These are phyloP conservation scores for Solanum sitiens DNA, from an alignment of 257 asterid species.

Conservation along the genomic window DNA sequence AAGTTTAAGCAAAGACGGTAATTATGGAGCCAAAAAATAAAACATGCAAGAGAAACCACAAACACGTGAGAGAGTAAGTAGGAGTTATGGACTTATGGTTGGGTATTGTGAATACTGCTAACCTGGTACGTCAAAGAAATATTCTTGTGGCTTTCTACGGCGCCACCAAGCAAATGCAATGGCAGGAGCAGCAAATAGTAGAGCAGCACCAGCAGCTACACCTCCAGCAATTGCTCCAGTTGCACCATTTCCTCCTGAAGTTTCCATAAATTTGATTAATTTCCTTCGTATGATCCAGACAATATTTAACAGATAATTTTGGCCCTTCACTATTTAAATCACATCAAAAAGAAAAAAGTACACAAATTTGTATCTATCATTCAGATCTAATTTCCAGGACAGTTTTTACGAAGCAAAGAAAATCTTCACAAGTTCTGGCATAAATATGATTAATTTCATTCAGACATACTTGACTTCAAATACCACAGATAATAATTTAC, in stretches of 20 bases:
- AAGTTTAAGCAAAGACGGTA: not conserved
- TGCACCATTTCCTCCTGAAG: constrained; percentile 32
- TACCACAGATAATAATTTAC: not conserved
- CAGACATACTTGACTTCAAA: not conserved
- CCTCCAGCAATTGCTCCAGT: constrained; percentile 54
- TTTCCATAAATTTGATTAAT: not conserved
- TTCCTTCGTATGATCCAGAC: not conserved
- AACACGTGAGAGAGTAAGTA: not conserved
- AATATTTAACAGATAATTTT: not conserved
- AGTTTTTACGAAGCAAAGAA: not conserved
- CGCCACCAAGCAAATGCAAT: constrained; percentile 56
- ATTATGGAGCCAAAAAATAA: not conserved
- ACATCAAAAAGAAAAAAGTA: not conserved
- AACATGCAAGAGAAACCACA: not conserved
- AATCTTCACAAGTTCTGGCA: not conserved
- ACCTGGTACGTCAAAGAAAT: constrained; percentile 53
- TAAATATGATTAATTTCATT: not conserved
- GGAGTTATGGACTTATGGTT: not conserved
- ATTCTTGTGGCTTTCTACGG: constrained; percentile 36
- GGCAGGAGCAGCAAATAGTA: constrained; percentile 48
- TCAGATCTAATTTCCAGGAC: not conserved
- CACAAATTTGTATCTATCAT: not conserved
- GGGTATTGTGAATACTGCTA: not conserved
- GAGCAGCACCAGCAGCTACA: constrained; percentile 55
- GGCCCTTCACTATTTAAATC: not conserved